Percentiles rank a stretch among this genome's conserved stretches.
Evolutionary conservation across 192 early-diverging fungal species (phyloP).

Genomic region (Paraglomus occultum): DNA sequence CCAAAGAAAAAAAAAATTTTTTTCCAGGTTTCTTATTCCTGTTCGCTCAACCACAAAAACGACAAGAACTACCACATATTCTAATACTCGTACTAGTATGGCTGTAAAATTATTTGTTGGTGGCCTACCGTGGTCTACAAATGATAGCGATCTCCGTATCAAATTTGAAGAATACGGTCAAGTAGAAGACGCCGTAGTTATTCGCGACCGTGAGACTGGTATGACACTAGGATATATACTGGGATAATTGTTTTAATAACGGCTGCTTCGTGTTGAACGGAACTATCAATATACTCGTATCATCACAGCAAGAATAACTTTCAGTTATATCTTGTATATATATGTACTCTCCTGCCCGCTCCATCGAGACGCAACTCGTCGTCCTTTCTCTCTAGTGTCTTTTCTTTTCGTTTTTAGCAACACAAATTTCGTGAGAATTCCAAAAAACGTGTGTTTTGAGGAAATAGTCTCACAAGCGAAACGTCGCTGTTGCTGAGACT

Average conservation of each 20-base stretch:
- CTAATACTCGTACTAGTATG: slow-evolving; percentile 5
- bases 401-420: background rate
- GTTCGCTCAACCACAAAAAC: too few species aligned
- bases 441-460: slow-evolving; percentile 8
- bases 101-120: slow-evolving; percentile 65
- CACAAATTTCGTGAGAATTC: slow-evolving; percentile 6
- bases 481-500: too few species aligned
- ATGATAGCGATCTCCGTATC: slow-evolving; percentile 55
- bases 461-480: background rate
- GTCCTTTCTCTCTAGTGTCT: background rate
- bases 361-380: too few species aligned
- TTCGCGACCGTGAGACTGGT: slow-evolving; percentile 75
- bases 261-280: background rate
- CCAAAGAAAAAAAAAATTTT: too few species aligned
- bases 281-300: too few species aligned
- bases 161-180: slow-evolving; percentile 63
- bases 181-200: slow-evolving; percentile 63
- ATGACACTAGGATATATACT: slow-evolving; percentile 30
- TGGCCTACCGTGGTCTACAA: slow-evolving; percentile 64
- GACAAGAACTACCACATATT: too few species aligned
- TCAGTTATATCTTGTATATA: too few species aligned
- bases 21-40: too few species aligned
- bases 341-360: too few species aligned
- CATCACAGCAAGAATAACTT: too few species aligned
- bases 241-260: background rate